Evolutionary conservation across 2,329 filamentous ascomycete genomes (phyloP), one percentile per base, ranked within the genome.

Genomic region (Penicillium sp.): DNA sequence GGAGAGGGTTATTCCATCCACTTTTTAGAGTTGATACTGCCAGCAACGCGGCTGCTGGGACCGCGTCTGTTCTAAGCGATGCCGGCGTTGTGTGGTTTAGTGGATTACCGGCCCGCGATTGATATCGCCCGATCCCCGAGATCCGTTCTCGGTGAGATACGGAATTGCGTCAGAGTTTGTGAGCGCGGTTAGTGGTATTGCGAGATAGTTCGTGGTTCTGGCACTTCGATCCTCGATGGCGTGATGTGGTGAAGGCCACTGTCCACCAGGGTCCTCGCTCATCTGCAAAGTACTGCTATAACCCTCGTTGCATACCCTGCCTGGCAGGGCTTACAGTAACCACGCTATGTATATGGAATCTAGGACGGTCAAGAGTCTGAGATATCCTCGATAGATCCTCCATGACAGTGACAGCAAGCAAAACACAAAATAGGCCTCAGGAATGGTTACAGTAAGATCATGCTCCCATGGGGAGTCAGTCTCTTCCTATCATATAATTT

Each of bases 401-500:
- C 31, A 34, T 5, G 31, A 10, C 14, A 34, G 14, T 16, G 31
- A 34, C 7, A 35, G 41, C 49, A 36, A 51, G 32, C 40, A 40
- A 37, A 46, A 50, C 31, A 41, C 41, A 46, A 47, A 37, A 37
- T 42, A 57, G 65, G 69, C 64, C 64, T 71, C 69, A 71, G 69
- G 66, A 59, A 66, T 67, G 63, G 62, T 65, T 63, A 60, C 60
- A 49, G 44, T 67, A 50, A 70, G 67, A 70, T 71, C 69, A 70
- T 58, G 40, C 60, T 61, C 67, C 61, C 59, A 59, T 27, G 52
- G 42, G 58, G 62, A 68, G 61, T 73, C 70, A 73, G 69, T 69
- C 70, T 73, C 70, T 73, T 73, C 70, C 70, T 73, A 73, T 73
- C 69, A 68, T 69, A 65, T 57, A 55, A 57, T 56, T 60, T 67